Base-by-base conservation (phyloP, 768 basidiomycete genomes). In the Phanerochaete carnosa region DNA sequence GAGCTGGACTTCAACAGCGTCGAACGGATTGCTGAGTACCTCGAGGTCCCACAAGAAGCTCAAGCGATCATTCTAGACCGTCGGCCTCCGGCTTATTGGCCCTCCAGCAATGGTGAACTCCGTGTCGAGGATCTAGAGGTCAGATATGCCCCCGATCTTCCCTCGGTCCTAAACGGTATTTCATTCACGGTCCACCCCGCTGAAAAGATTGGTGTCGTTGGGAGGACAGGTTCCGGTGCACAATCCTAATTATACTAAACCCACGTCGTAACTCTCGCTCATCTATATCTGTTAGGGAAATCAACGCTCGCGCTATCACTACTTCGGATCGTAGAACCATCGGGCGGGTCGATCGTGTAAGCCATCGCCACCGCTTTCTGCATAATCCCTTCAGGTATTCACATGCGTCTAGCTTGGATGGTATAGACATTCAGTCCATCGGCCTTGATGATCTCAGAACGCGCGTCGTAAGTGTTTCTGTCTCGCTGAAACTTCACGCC, bases 1-100 rank as follows among this genome's bases (percentile, higher is more conserved):
- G 89, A 89, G 68, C 79, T 89, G 13, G 87, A 89, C 65, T 89
- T 89, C 72, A 89, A 88, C 66, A 85, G 86, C 39, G 83, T 90
- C 1, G 89, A 91, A 66, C 83, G 89, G 59, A 85, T 90, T 25
- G 79, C 83, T 16, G 88, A 89, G 70, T 90, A 90, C 67, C 75
- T 89, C 22, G 80, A 82, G 35, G 79, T 88, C 8, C 80, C 83
- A 1, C 86, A 88, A 69, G 89, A 91, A 71, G 86, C 87, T 0
- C 85, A 86, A 45, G 81, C 86, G 0, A 73, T 85, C 46, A 78
- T 86, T 55, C 75, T 82, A 28, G 76, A 78, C 37, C 76, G 67
- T 54, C 78, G 84, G 51, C 86, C 88, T n/a, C 88, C 88, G 1
- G 88, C 87, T 1, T 85, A 84, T 62, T 90, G 88, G 88, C 88